A percentile compares a stretch with the other conserved stretches of the same genome.
Evolutionary conservation across 192 early-diverging fungal species (phyloP).

Genomic region (Spizellomyces punctatus): DNA sequence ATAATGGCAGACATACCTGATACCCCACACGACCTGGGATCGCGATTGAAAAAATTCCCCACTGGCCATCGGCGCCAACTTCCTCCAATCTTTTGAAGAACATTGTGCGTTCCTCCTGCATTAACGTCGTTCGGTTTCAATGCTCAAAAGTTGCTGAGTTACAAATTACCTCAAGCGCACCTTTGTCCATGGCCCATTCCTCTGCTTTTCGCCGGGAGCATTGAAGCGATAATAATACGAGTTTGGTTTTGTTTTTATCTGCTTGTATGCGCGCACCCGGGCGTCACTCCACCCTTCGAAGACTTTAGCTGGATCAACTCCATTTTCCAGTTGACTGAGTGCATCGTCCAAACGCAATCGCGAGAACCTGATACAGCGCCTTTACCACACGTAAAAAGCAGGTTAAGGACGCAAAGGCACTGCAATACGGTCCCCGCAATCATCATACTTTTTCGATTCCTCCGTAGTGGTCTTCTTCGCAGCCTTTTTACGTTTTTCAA

Average conservation of each 20-base stretch:
- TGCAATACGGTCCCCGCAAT: no score
- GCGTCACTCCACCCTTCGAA: constrained; percentile 97
- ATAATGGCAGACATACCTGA: constrained; percentile 59
- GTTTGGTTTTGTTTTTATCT: constrained; percentile 94
- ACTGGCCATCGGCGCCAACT: constrained; percentile 93
- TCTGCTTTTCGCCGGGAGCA: constrained; percentile 92
- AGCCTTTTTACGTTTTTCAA: constrained; percentile 80
- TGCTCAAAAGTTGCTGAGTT: no score
- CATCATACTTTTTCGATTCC: constrained; percentile 65
- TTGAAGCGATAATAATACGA: constrained; percentile 98
- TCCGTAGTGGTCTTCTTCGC: constrained; percentile 81
- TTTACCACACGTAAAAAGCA: constrained; percentile 1
- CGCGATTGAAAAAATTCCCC: constrained; percentile 95
- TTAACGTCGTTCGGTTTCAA: not conserved
- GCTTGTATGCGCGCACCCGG: constrained; percentile 88
- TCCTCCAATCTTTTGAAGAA: constrained; percentile 85
- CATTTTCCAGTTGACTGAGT: constrained; percentile 79
- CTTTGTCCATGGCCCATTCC: constrained; percentile 86
- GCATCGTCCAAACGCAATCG: constrained; percentile 77
- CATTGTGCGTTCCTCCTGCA: constrained; percentile 76
- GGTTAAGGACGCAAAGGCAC: constrained; percentile 5
- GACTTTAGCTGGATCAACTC: constrained; percentile 76
- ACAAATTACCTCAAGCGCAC: constrained; percentile 21
- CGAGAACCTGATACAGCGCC: constrained; percentile 30
- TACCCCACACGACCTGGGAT: constrained; percentile 96